Evolutionary conservation across 768 basidiomycete genomes (phyloP).

Genomic region (Suillus subaureus): DNA sequence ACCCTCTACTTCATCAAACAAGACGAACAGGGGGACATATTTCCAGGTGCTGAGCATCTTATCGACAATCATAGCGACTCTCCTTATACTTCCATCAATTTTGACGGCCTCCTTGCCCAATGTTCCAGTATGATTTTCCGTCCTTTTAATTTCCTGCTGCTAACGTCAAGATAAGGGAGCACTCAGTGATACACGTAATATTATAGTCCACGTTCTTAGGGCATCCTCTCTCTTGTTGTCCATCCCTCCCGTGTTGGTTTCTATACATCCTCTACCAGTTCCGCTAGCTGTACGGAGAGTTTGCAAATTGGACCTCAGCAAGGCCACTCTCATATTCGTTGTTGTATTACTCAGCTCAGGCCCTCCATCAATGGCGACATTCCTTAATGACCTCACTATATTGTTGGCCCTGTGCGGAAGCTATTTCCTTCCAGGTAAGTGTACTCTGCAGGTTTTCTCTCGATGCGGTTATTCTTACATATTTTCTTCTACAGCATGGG

Average conservation of each 20-base stretch:
- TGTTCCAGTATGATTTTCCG: conserved; percentile 36
- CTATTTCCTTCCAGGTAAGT: conserved; percentile 63
- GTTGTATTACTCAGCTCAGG: conserved; percentile 50
- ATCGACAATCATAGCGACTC: conserved; percentile 49
- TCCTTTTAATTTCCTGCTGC: conserved; percentile 23
- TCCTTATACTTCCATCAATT: conserved; percentile 58
- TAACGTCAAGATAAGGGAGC: conserved; percentile 18
- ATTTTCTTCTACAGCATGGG: conserved; percentile 46
- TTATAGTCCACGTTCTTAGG: conserved; percentile 40
- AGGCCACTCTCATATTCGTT: conserved; percentile 42
- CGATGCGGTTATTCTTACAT: conserved; percentile 2
- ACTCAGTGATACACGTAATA: conserved; percentile 9
- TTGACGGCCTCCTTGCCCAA: conserved; percentile 53
- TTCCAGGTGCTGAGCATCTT: conserved; percentile 59
- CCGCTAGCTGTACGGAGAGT: conserved; percentile 43
- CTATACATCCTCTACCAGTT: conserved; percentile 54
- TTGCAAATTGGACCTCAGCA: conserved; percentile 47
- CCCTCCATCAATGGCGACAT: conserved; percentile 38
- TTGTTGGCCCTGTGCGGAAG: conserved; percentile 55
- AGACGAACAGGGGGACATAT: conserved; percentile 51
- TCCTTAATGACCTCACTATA: conserved; percentile 52
- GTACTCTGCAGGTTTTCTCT: not conserved
- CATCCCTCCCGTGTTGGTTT: conserved; percentile 60
- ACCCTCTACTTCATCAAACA: conserved; percentile 24
- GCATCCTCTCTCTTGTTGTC: conserved; percentile 57